Evolutionary conservation across 805 yeast species (phyloP).

Genomic region (Starmera pachycereana): DNA sequence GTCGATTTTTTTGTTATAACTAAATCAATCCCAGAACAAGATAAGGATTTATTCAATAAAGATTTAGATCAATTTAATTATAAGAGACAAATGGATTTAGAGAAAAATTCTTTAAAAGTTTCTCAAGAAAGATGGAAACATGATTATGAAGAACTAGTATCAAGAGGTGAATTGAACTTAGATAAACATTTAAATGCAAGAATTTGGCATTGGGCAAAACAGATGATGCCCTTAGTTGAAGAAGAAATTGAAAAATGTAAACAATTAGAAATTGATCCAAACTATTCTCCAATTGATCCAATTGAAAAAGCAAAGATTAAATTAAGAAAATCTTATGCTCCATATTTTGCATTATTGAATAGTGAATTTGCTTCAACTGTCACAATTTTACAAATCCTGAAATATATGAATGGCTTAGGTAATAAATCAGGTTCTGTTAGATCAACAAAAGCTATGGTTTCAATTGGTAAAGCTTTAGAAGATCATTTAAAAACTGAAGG

Average conservation of each 20-base stretch:
- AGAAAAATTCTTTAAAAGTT: constrained; percentile 70
- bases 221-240: constrained; percentile 58
- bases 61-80: constrained; percentile 62
- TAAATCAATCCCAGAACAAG: constrained; percentile 37
- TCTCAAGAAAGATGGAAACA: constrained; percentile 86
- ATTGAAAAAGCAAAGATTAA: constrained; percentile 20
- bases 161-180: constrained; percentile 43
- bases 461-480: constrained; percentile 80
- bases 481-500: constrained; percentile 70
- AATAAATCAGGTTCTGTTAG: constrained; percentile 76
- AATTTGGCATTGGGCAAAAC: constrained; percentile 77
- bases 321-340: constrained; percentile 53
- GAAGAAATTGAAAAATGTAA: constrained; percentile 54
- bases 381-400: constrained; percentile 73
- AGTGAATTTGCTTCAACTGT: constrained; percentile 79
- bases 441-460: constrained; percentile 69
- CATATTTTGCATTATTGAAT: constrained; percentile 59
- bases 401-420: constrained; percentile 54
- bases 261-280: constrained; percentile 20
- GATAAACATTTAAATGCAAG: constrained; percentile 59
- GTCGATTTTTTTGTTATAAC: constrained; percentile 62
- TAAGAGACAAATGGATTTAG: constrained; percentile 67
- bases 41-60: constrained; percentile 47
- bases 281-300: neutral
- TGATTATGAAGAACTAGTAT: constrained; percentile 57